Evolutionary conservation across 2,329 filamentous ascomycete species (phyloP), one percentile per base, ranked within the genome.

Genomic region (Bipolaris oryzae): DNA sequence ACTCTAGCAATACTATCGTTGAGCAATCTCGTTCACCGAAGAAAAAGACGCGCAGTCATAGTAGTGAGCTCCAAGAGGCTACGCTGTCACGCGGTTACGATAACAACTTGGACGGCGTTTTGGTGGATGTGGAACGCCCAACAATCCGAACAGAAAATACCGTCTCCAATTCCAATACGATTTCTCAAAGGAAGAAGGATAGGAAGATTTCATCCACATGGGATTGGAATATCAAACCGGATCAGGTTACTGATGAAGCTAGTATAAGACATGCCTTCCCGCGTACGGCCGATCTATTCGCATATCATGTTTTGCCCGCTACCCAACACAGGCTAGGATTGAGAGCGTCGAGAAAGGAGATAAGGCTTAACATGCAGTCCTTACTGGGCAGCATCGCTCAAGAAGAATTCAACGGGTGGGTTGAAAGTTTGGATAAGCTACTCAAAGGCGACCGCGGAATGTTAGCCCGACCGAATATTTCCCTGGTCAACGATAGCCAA

Each of bases 291-390:
- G 68, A 72, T 53, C 53, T 72, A 0, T 72, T 70, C 21, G 65
- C 69, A 0, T 73, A 57, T 38, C 71, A 73, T 37, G 65, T 66
- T 4, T 23, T 70, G 2, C 68, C 69, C 0, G 41, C 68, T 2
- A 56, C 61, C 1, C 47, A 47, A 25, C 15, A 35, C 3, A 51
- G 58, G 13, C 54, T 71, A 7, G 63, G 58, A 2, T 9, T 51
- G 0, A n/a, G 25, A 5, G 60, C 64, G 1, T 55, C 45, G 2
- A 59, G 51, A 5, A 64, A 61, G 15, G 47, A 55, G 5, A 18
- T 67, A 1, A 45, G 61, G 9, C 18, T 21, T 2, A 50, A 63
- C n/a, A 68, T 72, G 11, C 50, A 68, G 9, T 23, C 43, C 0
- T 47, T 62, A 7, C 43, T 69, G 0, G 28, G 46, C 7, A 41